Percentiles rank a stretch among this genome's conserved stretches.
Conservation (phyloP, 768 basidiomycete species). For the Neoboletus brunneissimus region DNA sequence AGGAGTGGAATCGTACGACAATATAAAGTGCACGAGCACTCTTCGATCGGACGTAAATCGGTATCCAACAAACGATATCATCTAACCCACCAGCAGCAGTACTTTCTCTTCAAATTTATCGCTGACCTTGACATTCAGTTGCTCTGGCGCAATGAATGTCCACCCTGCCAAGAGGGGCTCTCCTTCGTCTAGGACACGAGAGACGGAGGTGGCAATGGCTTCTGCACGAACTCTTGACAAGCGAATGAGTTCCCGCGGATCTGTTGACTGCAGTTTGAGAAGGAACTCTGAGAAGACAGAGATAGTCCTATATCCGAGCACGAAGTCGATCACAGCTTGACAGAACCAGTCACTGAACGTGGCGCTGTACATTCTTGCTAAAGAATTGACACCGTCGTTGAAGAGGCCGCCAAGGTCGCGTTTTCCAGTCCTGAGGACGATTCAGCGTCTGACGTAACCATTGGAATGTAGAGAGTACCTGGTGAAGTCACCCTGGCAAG, state of each 20-base stretch:
- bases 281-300: conserved; percentile 94
- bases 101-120: conserved; percentile 94
- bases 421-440: conserved; percentile 76
- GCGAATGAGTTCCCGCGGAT: conserved; percentile 85
- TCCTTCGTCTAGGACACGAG: conserved; percentile 69
- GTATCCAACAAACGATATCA: background rate
- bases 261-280: conserved; percentile 83
- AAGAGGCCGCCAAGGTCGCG: conserved; percentile 88
- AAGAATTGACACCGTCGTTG: conserved; percentile 93
- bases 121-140: conserved; percentile 66
- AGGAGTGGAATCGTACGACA: conserved; percentile 52
- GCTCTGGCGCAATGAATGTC: conserved; percentile 87
- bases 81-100: conserved; percentile 66
- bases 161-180: conserved; percentile 82
- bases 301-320: conserved; percentile 82
- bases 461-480: conserved; percentile 42
- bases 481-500: conserved; percentile 76
- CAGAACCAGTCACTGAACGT: conserved; percentile 95
- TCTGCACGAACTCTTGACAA: conserved; percentile 88
- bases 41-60: conserved; percentile 18
- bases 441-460: conserved; percentile 5
- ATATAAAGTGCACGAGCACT: conserved; percentile 63
- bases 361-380: conserved; percentile 86
- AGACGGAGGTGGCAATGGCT: conserved; percentile 87
- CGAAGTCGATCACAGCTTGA: conserved; percentile 92